Percentiles rank a stretch among this genome's conserved stretches.
Evolutionary conservation across 2,329 filamentous ascomycete genomes (phyloP).

Genomic region (Paraphaeosphaeria minitans): DNA sequence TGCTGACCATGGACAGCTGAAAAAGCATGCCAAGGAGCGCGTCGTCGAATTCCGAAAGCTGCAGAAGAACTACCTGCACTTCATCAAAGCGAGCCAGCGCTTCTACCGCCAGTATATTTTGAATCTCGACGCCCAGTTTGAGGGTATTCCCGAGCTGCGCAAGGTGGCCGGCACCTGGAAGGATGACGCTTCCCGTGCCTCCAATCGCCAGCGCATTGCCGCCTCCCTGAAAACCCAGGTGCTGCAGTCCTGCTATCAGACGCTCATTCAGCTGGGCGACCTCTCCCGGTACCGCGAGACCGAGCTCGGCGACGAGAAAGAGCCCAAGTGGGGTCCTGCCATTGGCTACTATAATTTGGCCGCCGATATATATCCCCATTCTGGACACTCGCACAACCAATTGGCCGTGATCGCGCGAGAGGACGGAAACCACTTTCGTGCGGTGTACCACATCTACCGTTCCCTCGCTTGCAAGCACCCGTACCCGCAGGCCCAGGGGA

Average conservation of each 20-base stretch:
- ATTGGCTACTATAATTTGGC: conserved; percentile 86
- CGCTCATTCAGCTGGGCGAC: conserved; percentile 86
- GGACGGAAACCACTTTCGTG: conserved; percentile 78
- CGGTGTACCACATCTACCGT: conserved; percentile 88
- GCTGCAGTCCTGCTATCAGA: conserved; percentile 77
- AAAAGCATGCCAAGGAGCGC: conserved; percentile 56
- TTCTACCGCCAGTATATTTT: conserved; percentile 90
- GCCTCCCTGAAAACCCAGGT: conserved; percentile 64
- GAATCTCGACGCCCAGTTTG: conserved; percentile 67
- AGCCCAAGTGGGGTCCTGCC: conserved; percentile 77
- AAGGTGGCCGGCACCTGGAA: conserved; percentile 57
- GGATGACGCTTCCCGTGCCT: conserved; percentile 40
- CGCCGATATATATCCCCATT: conserved; percentile 74
- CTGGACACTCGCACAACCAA: conserved; percentile 86
- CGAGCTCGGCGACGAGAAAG: conserved; percentile 69
- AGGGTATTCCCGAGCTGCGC: conserved; percentile 62
- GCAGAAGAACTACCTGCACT: conserved; percentile 79
- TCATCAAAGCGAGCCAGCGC: conserved; percentile 83
- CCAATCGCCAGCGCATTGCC: conserved; percentile 43
- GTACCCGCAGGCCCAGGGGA: conserved; percentile 73
- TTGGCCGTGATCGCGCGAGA: conserved; percentile 83
- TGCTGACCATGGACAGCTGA: conserved; percentile 46
- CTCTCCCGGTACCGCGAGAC: conserved; percentile 82
- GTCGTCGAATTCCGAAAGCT: conserved; percentile 74
- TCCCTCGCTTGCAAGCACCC: conserved; percentile 76